Evolutionary conservation across 306 rosid genomes (phyloP), one percentile per base, ranked within the genome.

Genomic region (Dryas drummondii): DNA sequence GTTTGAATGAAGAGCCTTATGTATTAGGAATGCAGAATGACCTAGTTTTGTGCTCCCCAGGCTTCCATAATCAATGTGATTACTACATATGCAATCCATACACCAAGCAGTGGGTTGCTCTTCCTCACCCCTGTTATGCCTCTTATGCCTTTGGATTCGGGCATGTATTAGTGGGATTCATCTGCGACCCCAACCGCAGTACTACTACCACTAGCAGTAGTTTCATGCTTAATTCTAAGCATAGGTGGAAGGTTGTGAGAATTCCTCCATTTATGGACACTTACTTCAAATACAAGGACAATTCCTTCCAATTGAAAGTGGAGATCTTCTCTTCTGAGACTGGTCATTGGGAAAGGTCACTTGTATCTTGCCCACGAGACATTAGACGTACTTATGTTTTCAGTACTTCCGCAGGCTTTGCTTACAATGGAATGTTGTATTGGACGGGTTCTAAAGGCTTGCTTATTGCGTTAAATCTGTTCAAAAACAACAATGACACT

Each of bases 361-460:
- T 54, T 54, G n/a, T n/a, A 54, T 54, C 27, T 2, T 8, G 19
- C 59, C 3, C 12, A 22, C 12, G 22, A 54, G 59, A 9, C 7
- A 16, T 7, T n/a, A 54, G 27, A 6, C n/a, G 6, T n/a, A 0
- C 11, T n/a, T 2, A 4, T 16, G 5, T 0, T 8, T 0, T 9
- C n/a, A 8, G 3, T 54, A 16, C 5, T 54, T 4, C 3, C 37
- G 3, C 5, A n/a, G 0, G 59, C 59, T 0, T 6, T 54, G 27
- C 59, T 6, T 17, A 54, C 27, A 54, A 0, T 0, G 2, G 59
- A 54, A 54, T 54, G 5, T 17, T 54, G 59, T 54, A 17, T 9
- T 17, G 59, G 12, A 0, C 17, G 59, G 19, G 0, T 55, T 55
- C 0, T 55, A 0, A 0, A 0, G 59, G 59, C 59, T 0, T 55